These are phyloP conservation scores for Hanseniaspora nectarophila DNA, from an alignment of 805 yeast species.

Conservation along the genomic window DNA sequence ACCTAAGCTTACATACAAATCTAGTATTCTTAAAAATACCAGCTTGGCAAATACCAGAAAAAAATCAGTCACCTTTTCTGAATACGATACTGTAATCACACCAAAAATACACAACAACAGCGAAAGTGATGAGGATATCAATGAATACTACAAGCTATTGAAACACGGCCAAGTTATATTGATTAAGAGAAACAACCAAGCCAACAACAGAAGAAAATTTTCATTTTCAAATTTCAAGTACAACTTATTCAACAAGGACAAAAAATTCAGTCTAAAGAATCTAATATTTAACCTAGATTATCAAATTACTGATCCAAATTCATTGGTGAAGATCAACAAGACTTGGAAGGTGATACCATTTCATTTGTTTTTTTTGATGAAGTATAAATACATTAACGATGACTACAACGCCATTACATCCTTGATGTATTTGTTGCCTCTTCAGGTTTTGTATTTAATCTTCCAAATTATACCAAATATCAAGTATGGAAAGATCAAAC, in stretches of 20 bases:
- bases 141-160: constrained; percentile 6
- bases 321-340: constrained; percentile 24
- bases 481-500: constrained; percentile 20
- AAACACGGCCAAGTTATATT: constrained; percentile 3
- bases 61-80: constrained; percentile 16
- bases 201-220: neutral
- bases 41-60: neutral
- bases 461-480: constrained; percentile 28
- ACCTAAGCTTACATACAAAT: neutral
- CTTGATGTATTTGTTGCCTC: constrained; percentile 24
- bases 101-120: constrained; percentile 9
- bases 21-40: neutral
- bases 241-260: neutral
- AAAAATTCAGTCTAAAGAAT: neutral
- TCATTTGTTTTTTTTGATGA: constrained; percentile 27
- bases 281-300: constrained; percentile 6
- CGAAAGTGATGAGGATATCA: constrained; percentile 1
- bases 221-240: neutral
- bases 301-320: constrained; percentile 18
- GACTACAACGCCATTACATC: constrained; percentile 23
- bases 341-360: constrained; percentile 25
- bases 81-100: constrained; percentile 15
- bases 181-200: neutral
- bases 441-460: constrained; percentile 30
- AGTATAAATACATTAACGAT: constrained; percentile 25